Evolutionary conservation across 345 rosid genomes (phyloP), one percentile per base, ranked within the genome.

Genomic region (Sonneratia caseolaris): DNA sequence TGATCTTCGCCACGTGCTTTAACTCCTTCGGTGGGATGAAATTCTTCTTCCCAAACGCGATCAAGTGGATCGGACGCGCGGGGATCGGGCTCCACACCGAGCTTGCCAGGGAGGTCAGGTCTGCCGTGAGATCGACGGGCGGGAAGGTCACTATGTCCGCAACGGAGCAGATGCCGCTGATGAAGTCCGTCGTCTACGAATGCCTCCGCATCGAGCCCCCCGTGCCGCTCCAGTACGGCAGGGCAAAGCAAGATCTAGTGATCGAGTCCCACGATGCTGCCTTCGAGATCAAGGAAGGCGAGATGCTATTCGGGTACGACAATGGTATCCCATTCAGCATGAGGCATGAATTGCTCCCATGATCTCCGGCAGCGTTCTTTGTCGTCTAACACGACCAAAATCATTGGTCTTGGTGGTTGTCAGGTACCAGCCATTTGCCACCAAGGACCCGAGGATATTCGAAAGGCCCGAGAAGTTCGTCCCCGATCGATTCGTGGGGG

Each of bases 151-250:
- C 95, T 9, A 88, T 94, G 93, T 76, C 83, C 3, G 89, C 78
- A 32, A 81, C 91, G 75, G 98, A 94, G 53, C 76, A 78, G 68
- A 88, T 94, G 98, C 88, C 89, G 37, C 72, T 91, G 48, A 86
- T 81, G 87, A 91, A 90, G 70, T 94, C 98, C 0, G 88, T 82
- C 0, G 97, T 91, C 1, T 94, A 88, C 62, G 98, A 94, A 69
- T 80, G 82, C 32, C 78, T 91, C 76, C 88, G 97, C n/a, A 81
- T 94, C 13, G 97, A 94, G 0, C 98, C 98, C 7, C 97, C 98
- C 3, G 98, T 91, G 8, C 49, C 97, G 36, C 42, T 72, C 13
- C 97, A 91, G 67, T 91, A 82, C 81, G 98, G 85, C 0, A 80
- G 72, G 47, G 98, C 96, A 7, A 91, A 86, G 79, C 79, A 71